Percentiles rank a stretch among this genome's conserved stretches.
phyloP scores from a whole-genome alignment of 257 asterid genomes.

The Nicotiana paniculata region DNA sequence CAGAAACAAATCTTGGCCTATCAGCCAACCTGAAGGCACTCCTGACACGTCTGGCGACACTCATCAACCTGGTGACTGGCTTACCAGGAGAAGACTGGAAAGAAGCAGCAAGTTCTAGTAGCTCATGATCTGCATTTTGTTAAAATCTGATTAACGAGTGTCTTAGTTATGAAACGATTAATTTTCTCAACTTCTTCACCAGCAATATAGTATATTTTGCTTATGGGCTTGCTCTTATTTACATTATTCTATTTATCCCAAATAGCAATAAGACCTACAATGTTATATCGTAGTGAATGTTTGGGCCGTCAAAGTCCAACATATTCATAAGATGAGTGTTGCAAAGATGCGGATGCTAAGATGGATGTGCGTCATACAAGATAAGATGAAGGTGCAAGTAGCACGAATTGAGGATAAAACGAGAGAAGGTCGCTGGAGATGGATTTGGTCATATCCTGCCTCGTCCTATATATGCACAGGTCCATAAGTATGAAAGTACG shows the following conservation, averaged over 20 bases:
- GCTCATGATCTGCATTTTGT: conserved; percentile 63
- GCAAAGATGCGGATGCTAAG: too few species aligned
- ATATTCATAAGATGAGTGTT: too few species aligned
- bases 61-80: conserved; percentile 53
- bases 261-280: too few species aligned
- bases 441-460: too few species aligned
- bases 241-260: not conserved
- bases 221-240: not conserved
- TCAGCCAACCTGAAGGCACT: conserved; percentile 65
- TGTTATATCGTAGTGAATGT: too few species aligned
- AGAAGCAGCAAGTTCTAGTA: conserved; percentile 86
- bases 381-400: too few species aligned
- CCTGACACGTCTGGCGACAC: conserved; percentile 84
- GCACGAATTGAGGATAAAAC: too few species aligned
- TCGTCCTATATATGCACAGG: too few species aligned
- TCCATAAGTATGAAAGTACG: too few species aligned
- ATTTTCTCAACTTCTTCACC: not conserved
- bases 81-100: conserved; percentile 65
- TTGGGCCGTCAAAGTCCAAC: too few species aligned
- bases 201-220: not conserved
- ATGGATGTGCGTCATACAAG: too few species aligned
- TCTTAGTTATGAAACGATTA: not conserved
- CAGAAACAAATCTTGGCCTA: conserved; percentile 79
- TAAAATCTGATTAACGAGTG: not conserved
- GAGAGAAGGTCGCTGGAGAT: too few species aligned